A percentile compares a stretch with the other conserved stretches of the same genome.
Conservation (phyloP, 768 basidiomycete genomes). For the Punctularia strigosozonata region DNA sequence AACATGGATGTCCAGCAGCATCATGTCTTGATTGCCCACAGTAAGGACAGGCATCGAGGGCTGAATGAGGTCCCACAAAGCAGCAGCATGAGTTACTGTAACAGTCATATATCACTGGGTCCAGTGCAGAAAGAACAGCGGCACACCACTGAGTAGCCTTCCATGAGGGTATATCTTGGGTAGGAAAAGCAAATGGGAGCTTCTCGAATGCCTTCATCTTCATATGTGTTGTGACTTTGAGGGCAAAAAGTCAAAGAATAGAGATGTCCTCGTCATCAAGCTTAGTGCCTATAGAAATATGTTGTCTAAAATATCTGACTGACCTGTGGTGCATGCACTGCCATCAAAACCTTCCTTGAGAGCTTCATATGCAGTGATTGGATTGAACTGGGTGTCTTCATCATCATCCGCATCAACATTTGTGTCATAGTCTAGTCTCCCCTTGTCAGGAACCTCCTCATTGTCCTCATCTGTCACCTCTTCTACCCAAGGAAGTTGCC, state of each 20-base stretch:
- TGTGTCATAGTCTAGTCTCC: no score
- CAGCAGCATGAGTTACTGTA: constrained; percentile 13
- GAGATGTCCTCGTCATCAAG: no score
- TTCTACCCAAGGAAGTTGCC: no score
- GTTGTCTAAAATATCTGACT: no score
- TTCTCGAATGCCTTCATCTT: neutral
- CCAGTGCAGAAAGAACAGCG: constrained; percentile 8
- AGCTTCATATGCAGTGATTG: no score
- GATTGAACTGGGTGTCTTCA: no score
- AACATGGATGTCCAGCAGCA: constrained; percentile 4
- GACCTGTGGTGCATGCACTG: no score
- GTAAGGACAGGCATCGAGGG: constrained; percentile 7
- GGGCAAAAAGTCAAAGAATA: constrained; percentile 1
- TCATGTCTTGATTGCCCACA: constrained; percentile 9
- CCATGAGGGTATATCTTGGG: neutral
- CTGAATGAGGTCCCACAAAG: constrained; percentile 8
- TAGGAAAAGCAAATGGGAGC: constrained; percentile 5
- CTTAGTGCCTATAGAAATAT: no score
- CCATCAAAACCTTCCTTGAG: no score
- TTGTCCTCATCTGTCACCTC: no score
- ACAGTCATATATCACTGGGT: constrained; percentile 9
- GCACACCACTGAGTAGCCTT: neutral
- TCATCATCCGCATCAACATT: no score
- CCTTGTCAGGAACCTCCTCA: no score
- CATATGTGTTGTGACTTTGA: constrained; percentile 5